Evolutionary conservation across 139 green algal genomes (phyloP), one percentile per base, ranked within the genome.

Genomic region (Ettlia oleoabundans): DNA sequence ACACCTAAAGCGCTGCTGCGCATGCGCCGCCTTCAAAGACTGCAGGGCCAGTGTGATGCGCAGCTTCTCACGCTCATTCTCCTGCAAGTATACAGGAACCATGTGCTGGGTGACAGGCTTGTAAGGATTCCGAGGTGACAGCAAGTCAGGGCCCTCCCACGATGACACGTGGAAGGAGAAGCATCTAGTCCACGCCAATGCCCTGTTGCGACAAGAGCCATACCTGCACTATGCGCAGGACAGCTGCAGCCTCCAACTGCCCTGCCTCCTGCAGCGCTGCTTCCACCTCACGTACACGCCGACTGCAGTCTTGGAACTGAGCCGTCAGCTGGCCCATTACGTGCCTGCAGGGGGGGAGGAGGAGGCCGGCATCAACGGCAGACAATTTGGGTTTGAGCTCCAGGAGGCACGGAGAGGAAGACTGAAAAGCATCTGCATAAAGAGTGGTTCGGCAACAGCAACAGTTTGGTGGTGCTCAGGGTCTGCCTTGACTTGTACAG

Each of bases 1-100:
- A 0, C 51, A 68, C 73, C 73, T 85, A 55, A 85, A 85, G 43
- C 70, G 53, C 22, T 55, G 32, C 41, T 81, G 70, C 24, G 68
- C 53, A 28, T 85, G 69, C n/a, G 70, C 80, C 38, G 69, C 47
- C 61, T 85, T 85, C 65, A 83, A 65, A 2, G 78, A 65, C 15
- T 83, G 78, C 38, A 88, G 72, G 6, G 67, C 47, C 61, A 93
- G 81, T 15, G 85, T 92, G 19, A 93, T 74, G 24, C 71, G 72
- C 81, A 93, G 85, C 87, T 93, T 93, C 21, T 87, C 82, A 1
- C 90, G 80, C 83, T 92, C 89, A 24, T 68, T 68, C 30, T 94
- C 88, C 88, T 92, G n/a, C n/a, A n/a, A n/a, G n/a, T n/a, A n/a
- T n/a, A n/a, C n/a, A n/a, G n/a, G n/a, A n/a, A n/a, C n/a, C n/a